These are phyloP conservation scores for Chalciporus piperatus DNA, from an alignment of 768 basidiomycete species.

Conservation along the genomic window DNA sequence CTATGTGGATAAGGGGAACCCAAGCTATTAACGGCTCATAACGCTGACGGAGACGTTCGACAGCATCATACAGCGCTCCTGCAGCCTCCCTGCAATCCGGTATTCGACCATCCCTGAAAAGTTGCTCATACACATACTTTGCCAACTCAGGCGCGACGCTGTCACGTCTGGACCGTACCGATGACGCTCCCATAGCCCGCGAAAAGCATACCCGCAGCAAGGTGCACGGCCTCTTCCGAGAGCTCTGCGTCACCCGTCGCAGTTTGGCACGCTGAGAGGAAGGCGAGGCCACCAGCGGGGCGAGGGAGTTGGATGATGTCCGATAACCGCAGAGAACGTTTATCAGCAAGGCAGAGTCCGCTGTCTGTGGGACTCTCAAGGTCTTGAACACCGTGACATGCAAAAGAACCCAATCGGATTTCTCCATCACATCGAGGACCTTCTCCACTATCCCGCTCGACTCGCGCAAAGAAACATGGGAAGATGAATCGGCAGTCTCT, in stretches of 20 bases:
- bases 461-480: neutral
- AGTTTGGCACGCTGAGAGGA: conserved; percentile 46
- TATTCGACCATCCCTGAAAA: neutral
- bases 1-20: neutral
- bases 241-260: conserved; percentile 33
- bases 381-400: conserved; percentile 29
- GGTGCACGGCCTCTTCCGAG: conserved; percentile 37
- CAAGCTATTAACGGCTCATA: neutral
- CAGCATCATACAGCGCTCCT: neutral
- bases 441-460: neutral
- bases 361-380: conserved; percentile 16
- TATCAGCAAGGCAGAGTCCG: conserved; percentile 12
- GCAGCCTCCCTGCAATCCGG: conserved; percentile 1
- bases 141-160: conserved; percentile 34
- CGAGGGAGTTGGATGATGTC: neutral
- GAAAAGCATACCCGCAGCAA: conserved; percentile 39
- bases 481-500: neutral
- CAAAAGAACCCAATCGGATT: conserved; percentile 21
- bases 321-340: neutral
- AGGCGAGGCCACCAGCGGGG: conserved; percentile 31
- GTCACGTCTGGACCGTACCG: conserved; percentile 40
- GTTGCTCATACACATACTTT: conserved; percentile 26
- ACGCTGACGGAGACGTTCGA: neutral
- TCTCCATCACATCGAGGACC: neutral
- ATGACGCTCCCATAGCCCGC: conserved; percentile 33